Evolutionary conservation across 2,329 filamentous ascomycete species (phyloP).

Genomic region (Curvularia spicifera): DNA sequence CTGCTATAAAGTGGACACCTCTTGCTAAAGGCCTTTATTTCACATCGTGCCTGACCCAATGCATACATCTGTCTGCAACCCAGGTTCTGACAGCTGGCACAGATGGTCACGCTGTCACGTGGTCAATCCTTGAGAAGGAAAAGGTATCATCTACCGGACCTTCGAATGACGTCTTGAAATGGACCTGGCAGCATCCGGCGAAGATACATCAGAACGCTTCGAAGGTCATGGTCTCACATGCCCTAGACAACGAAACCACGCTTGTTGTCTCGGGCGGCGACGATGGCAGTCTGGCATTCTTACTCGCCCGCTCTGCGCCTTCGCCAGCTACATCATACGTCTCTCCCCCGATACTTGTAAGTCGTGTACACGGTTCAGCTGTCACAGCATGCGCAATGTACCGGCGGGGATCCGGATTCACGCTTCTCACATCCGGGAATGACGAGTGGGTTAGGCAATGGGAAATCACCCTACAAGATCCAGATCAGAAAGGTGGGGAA

Average conservation of each 20-base stretch:
- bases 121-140: constrained; percentile 51
- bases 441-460: constrained; percentile 59
- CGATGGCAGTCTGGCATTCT: constrained; percentile 75
- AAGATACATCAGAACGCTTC: constrained; percentile 79
- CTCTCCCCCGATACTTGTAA: constrained; percentile 52
- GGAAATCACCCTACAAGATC: constrained; percentile 38
- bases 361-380: constrained; percentile 72
- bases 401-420: constrained; percentile 14
- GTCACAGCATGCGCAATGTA: constrained; percentile 64
- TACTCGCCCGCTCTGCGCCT: constrained; percentile 26
- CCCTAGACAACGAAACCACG: constrained; percentile 43
- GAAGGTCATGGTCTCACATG: constrained; percentile 60
- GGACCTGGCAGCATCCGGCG: constrained; percentile 33
- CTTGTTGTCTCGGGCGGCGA: constrained; percentile 81
- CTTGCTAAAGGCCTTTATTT: constrained; percentile 53
- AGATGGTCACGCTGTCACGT: constrained; percentile 76
- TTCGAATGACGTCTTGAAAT: constrained; percentile 32
- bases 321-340: constrained; percentile 27
- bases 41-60: constrained; percentile 73
- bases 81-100: constrained; percentile 74
- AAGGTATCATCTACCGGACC: constrained; percentile 8
- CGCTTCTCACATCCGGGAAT: constrained; percentile 50
- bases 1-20: constrained; percentile 44
- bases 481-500: not conserved
- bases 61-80: constrained; percentile 47